Percentiles rank a stretch among this genome's conserved stretches.
Evolutionary conservation across 2,329 filamentous ascomycete genomes (phyloP).

Genomic region (Phialocephala sp.): DNA sequence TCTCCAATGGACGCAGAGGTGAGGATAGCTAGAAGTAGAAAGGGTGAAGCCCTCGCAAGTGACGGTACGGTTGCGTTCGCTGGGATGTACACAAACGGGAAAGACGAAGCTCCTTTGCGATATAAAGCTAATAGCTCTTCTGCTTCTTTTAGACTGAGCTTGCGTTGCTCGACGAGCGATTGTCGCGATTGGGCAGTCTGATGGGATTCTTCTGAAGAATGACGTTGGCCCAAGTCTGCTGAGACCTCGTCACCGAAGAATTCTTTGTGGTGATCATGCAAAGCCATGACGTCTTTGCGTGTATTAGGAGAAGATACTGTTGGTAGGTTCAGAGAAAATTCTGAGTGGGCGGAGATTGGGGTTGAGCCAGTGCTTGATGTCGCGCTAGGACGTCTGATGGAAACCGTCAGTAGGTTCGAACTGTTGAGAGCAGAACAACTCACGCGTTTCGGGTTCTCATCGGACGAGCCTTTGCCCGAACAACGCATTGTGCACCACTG

Average conservation of each 20-base stretch:
- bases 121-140: constrained; percentile 34
- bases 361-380: not conserved
- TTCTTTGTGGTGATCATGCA: constrained; percentile 35
- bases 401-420: not conserved
- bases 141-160: constrained; percentile 34
- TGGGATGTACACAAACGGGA: constrained; percentile 39
- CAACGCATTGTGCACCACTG: constrained; percentile 35
- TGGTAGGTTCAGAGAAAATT: constrained; percentile 39
- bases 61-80: constrained; percentile 34
- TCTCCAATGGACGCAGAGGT: constrained; percentile 36
- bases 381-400: not conserved
- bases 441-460: constrained; percentile 34
- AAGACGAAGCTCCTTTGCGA: constrained; percentile 29
- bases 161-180: constrained; percentile 31
- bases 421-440: constrained; percentile 2
- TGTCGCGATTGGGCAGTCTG: not conserved
- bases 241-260: constrained; percentile 33
- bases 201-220: not conserved
- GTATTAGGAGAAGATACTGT: constrained; percentile 30
- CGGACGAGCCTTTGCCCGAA: constrained; percentile 40
- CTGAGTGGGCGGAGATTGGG: constrained; percentile 16
- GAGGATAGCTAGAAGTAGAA: constrained; percentile 39
- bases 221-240: not conserved
- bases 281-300: constrained; percentile 27
- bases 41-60: constrained; percentile 37